Conservation (phyloP, 495 filamentous ascomycete genomes). For the Talaromyces thailandensis region DNA sequence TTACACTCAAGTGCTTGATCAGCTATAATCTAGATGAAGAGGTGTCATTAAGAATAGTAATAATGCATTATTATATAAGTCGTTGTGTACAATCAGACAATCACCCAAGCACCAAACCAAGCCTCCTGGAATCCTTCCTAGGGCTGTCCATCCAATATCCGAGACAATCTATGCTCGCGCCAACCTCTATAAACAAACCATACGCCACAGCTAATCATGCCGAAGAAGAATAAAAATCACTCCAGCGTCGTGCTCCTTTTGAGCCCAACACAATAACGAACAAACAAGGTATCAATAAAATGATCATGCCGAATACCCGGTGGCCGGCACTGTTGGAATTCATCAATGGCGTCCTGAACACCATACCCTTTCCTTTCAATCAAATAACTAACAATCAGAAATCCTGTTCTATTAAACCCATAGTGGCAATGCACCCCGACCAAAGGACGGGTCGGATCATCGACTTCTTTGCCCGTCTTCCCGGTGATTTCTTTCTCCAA, state of each 20-base stretch:
- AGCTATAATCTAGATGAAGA: not conserved
- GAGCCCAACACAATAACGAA: slow-evolving; percentile 59
- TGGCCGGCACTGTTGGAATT: slow-evolving; percentile 63
- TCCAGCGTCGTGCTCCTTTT: slow-evolving; percentile 44
- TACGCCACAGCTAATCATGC: not conserved
- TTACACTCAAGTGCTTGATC: not conserved
- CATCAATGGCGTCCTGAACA: slow-evolving; percentile 70
- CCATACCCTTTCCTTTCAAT: slow-evolving; percentile 68
- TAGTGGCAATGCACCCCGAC: slow-evolving; percentile 94
- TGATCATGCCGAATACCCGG: slow-evolving; percentile 85
- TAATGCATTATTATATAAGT: not conserved
- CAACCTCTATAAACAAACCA: not conserved
- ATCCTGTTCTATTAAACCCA: slow-evolving; percentile 86
- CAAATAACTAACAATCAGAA: slow-evolving; percentile 83
- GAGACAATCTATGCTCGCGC: not conserved
- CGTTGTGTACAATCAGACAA: not conserved
- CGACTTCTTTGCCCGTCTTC: slow-evolving; percentile 29
- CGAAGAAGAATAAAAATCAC: slow-evolving; percentile 1
- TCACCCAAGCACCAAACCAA: not conserved
- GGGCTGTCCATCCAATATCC: not conserved
- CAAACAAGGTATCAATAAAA: slow-evolving; percentile 79
- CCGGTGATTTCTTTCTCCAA: slow-evolving; percentile 40
- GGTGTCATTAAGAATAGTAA: not conserved
- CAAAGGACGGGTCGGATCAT: slow-evolving; percentile 39
- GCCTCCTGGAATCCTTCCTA: not conserved